Base-by-base conservation (phyloP, 192 early-diverging fungal genomes). In the Gigaspora rosea region DNA sequence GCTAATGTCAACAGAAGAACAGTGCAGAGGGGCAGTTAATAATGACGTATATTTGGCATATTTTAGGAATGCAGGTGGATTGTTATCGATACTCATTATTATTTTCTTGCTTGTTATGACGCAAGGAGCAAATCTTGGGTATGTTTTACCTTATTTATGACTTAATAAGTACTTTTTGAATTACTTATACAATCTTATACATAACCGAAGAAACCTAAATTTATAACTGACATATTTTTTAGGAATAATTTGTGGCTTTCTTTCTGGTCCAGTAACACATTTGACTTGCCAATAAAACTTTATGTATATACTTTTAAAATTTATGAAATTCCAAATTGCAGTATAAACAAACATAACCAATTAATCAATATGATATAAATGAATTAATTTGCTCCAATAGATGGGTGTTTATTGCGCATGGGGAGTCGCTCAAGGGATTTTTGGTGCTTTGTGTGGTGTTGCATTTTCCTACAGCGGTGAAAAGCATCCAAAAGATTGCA, bases 1-100 rank as follows among this genome's bases (percentile, higher is more conserved):
- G 36, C 82, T 95, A 13, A 97, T 96, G 92, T 84, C 88, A 62
- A 87, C 89, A 27, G 96, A 97, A 78, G 95, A 97, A 78, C 90
- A 92, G 12, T 81, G 83, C 4, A 91, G 89, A 1, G 96, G 96
- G 36, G 82, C 86, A 67, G 91, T 94, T 71, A 66, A 83, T 77
- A 77, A 72, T 15, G 35, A 77, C 68, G 85, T 95, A 62, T 91
- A 88, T 85, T 77, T 84, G 76, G 57, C 86, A 67, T 92, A 94
- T 80, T 70, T 90, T 3, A 54, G 79, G 0, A 90, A 88, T 27
- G 86, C 88, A 11, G 93, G 93, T 27, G 90, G 91, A n/a, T 66
- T 33, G 32, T 71, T 73, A 1, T 86, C 88, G 58, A n/a, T 91
- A 33, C 36, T 86, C 52, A 48, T 80, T n/a, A 56, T 90, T 8